These are phyloP conservation scores for Lanmaoa rubissima DNA, from an alignment of 768 basidiomycete genomes.

Conservation along the genomic window DNA sequence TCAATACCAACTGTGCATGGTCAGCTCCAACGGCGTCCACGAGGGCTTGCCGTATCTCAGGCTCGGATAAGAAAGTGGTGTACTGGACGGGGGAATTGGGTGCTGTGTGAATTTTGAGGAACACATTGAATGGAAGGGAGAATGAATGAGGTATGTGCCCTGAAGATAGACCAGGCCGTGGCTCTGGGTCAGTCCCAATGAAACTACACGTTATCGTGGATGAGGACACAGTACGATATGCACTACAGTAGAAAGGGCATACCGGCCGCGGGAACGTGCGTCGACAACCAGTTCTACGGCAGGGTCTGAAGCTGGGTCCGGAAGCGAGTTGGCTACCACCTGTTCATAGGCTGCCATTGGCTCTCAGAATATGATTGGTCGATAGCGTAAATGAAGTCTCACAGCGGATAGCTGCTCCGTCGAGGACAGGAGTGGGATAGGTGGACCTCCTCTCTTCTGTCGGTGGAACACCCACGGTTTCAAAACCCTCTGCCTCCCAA, in stretches of 20 bases:
- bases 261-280: conserved; percentile 84
- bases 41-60: conserved; percentile 60
- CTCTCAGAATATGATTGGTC: conserved; percentile 27
- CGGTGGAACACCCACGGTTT: conserved; percentile 41
- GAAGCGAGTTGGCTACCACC: conserved; percentile 67
- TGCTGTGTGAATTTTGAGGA: conserved; percentile 49
- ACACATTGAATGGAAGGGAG: conserved; percentile 79
- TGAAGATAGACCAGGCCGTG: conserved; percentile 80
- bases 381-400: conserved; percentile 34
- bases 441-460: conserved; percentile 23
- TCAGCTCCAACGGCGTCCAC: conserved; percentile 60
- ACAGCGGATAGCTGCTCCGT: conserved; percentile 47
- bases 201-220: conserved; percentile 49
- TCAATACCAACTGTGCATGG: conserved; percentile 52
- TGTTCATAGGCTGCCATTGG: conserved; percentile 67
- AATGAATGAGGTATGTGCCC: conserved; percentile 91
- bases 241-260: conserved; percentile 17
- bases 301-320: conserved; percentile 42
- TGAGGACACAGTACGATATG: conserved; percentile 2
- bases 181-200: conserved; percentile 81
- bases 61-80: conserved; percentile 55
- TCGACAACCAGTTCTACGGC: conserved; percentile 76
- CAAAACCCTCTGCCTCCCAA: conserved; percentile 68
- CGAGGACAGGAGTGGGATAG: conserved; percentile 56
- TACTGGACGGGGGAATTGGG: conserved; percentile 43